These are phyloP conservation scores for Trichoderma pleuroti DNA, from an alignment of 2,329 filamentous ascomycete genomes.

Conservation along the genomic window DNA sequence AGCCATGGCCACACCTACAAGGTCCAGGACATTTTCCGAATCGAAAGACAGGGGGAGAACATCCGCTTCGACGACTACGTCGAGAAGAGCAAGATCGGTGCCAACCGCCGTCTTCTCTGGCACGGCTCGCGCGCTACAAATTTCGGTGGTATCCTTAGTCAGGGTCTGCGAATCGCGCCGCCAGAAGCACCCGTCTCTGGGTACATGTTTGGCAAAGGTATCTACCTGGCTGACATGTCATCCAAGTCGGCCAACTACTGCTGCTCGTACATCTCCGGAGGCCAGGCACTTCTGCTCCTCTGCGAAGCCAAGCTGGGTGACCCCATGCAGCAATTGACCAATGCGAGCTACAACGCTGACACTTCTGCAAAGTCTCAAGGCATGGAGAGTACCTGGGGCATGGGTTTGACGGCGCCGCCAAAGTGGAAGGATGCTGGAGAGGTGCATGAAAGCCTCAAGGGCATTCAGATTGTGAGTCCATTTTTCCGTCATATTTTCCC, in stretches of 20 bases:
- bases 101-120: constrained; percentile 76
- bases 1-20: constrained; percentile 62
- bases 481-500: background rate
- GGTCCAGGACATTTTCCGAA: constrained; percentile 75
- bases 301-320: constrained; percentile 76
- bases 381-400: constrained; percentile 66
- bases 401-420: constrained; percentile 60
- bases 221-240: constrained; percentile 83
- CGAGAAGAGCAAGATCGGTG: constrained; percentile 49
- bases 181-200: constrained; percentile 75
- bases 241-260: constrained; percentile 83
- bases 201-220: constrained; percentile 89
- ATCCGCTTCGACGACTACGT: constrained; percentile 62
- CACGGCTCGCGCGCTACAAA: constrained; percentile 82
- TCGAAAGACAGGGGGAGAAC: constrained; percentile 70
- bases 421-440: constrained; percentile 72
- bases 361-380: constrained; percentile 58
- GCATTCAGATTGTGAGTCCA: constrained; percentile 64
- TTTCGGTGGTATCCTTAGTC: constrained; percentile 80
- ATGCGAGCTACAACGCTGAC: constrained; percentile 60
- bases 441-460: constrained; percentile 62
- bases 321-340: constrained; percentile 63
- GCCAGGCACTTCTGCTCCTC: constrained; percentile 70
- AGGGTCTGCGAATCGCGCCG: constrained; percentile 86
- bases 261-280: constrained; percentile 55